A percentile compares a stretch with the other conserved stretches of the same genome.
Conservation (phyloP, 208 protist genomes). For the Crithidia thermophila region DNA sequence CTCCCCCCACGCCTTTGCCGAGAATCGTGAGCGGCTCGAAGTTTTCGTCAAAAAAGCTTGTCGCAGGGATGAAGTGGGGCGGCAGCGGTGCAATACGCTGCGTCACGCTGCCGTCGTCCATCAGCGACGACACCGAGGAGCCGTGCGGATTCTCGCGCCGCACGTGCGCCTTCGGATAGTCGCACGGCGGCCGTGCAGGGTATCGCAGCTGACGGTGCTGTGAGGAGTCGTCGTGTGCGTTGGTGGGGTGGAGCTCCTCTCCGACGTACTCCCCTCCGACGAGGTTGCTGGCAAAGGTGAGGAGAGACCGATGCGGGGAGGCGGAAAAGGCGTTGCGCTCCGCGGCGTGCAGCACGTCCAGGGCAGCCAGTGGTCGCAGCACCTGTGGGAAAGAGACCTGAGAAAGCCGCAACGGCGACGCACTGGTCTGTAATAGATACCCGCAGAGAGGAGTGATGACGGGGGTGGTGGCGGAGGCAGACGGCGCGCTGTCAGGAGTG, state of each 20-base stretch:
- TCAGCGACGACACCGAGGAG: slow-evolving; percentile 13
- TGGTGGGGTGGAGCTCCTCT: not conserved
- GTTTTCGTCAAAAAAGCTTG: slow-evolving; percentile 89
- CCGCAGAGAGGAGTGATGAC: not conserved
- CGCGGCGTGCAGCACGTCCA: slow-evolving; percentile 2
- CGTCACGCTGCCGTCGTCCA: slow-evolving; percentile 8
- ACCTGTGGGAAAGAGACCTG: slow-evolving; percentile 1
- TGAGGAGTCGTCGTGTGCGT: not conserved
- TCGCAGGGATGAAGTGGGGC: slow-evolving; percentile 13
- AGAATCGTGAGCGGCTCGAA: slow-evolving; percentile 75
- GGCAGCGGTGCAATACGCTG: slow-evolving; percentile 23
- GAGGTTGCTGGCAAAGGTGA: not conserved
- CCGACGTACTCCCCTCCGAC: not conserved
- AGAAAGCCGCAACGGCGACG: not conserved
- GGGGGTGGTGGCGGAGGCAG: not conserved
- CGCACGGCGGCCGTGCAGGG: not conserved
- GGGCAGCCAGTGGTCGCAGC: slow-evolving; percentile 10
- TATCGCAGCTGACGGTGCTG: no score
- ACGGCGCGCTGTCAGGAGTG: not conserved
- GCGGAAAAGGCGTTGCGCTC: not conserved
- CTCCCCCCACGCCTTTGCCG: slow-evolving; percentile 72
- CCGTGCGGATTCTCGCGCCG: not conserved
- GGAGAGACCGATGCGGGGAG: not conserved
- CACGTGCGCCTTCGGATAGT: no score
- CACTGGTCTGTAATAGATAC: slow-evolving; percentile 8